Base-by-base conservation (phyloP, 305 asterid genomes). In the Fraxinus sp. region DNA sequence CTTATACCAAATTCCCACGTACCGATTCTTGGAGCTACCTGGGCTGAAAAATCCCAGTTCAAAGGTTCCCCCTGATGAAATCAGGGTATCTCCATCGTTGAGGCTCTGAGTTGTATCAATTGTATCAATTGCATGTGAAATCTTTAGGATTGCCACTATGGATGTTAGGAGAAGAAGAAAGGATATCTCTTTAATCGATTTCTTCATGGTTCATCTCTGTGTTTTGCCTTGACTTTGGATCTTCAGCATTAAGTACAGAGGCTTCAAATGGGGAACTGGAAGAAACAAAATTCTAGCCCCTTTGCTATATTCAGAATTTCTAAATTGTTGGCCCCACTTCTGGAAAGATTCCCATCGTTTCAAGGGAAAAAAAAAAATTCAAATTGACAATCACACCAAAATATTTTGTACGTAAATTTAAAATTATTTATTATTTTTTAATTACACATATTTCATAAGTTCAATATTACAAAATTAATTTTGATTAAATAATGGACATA, bases 1-100 rank as follows among this genome's bases (percentile, higher is more conserved):
- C 79, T 83, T 86, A 82, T 87, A 90, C 94, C 93, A 90, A 64
- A 91, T 76, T 16, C 89, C 92, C 8, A 91, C 85, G 37, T 87
- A 91, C 5, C 91, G 82, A 18, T 81, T 83, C 16, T 7, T 33
- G 18, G 92, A 85, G 18, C 80, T 55, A 4, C 76, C 88, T 0
- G 89, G 87, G 64, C 88, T 88, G 85, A 87, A 91, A 78, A 91
- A 88, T 4, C 94, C 92, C 49, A 91, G 33, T 18, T 88, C 93
- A 24, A 86, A 90, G 55, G 0, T 76, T 16, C 87, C 93, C 14
- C 80, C 81, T 0, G 91, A 20, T 5, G 94, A 89, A 78, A 87
- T 41, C 22, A 91, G 3, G 7, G 90, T 87, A 1, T 70, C 84
- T 0, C 83, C 89, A 24, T 86, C 90, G 78, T 36, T 84, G 1